These are phyloP conservation scores for Phellopilus nigrolimitatus DNA, from an alignment of 1,284 basidiomycete genomes.

Conservation along the genomic window DNA sequence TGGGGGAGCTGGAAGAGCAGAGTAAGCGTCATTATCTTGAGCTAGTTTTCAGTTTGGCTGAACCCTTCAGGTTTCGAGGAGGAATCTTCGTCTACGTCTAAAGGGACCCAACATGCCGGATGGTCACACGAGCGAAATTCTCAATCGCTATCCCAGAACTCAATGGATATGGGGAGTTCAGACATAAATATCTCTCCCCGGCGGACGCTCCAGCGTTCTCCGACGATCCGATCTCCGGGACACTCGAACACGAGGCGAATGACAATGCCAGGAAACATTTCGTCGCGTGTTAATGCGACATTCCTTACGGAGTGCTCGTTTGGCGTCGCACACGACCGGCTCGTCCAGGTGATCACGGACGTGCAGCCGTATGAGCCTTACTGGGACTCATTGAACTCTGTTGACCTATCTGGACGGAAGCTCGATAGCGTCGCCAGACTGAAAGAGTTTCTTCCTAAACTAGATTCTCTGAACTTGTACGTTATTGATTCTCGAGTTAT, in stretches of 20 bases:
- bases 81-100: slow-evolving; percentile 51
- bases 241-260: slow-evolving; percentile 24
- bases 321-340: slow-evolving; percentile 82
- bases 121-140: neutral
- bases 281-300: slow-evolving; percentile 42
- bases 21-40: slow-evolving; percentile 38
- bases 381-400: slow-evolving; percentile 78
- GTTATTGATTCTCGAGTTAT: slow-evolving; percentile 29
- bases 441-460: slow-evolving; percentile 88
- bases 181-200: slow-evolving; percentile 29
- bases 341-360: slow-evolving; percentile 92
- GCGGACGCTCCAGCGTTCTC: slow-evolving; percentile 45
- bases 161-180: neutral
- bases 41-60: neutral
- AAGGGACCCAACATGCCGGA: slow-evolving; percentile 33
- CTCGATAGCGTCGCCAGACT: slow-evolving; percentile 88
- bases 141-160: neutral
- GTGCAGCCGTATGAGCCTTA: slow-evolving; percentile 92
- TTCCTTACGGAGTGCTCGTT: slow-evolving; percentile 96
- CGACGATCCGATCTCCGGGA: slow-evolving; percentile 30
- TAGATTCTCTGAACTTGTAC: slow-evolving; percentile 80
- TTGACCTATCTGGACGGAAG: slow-evolving; percentile 77
- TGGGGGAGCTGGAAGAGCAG: slow-evolving; percentile 64
- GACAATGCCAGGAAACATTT: neutral
- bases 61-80: slow-evolving; percentile 37